These are phyloP conservation scores for Coffea eugenioides DNA, from an alignment of 257 asterid species.

Conservation along the genomic window DNA sequence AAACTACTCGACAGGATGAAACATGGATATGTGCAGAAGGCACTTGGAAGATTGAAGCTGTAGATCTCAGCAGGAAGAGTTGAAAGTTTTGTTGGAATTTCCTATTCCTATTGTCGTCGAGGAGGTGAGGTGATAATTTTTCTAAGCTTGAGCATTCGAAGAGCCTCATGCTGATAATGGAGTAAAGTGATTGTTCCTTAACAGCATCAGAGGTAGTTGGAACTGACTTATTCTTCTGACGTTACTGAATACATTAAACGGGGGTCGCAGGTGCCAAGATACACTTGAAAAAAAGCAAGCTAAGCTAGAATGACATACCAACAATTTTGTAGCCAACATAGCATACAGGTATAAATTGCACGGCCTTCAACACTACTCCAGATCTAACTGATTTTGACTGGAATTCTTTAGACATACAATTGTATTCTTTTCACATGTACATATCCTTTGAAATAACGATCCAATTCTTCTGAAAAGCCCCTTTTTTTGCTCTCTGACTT, in stretches of 20 bases:
- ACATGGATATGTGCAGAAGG: constrained; percentile 76
- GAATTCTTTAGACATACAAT: neutral
- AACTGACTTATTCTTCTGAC: constrained; percentile 40
- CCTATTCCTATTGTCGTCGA: neutral
- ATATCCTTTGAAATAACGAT: constrained; percentile 11
- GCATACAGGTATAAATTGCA: neutral
- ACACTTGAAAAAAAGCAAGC: constrained; percentile 17
- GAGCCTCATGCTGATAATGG: neutral
- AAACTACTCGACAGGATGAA: constrained; percentile 71
- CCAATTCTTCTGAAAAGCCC: constrained; percentile 4
- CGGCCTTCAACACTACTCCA: neutral
- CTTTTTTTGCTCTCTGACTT: neutral
- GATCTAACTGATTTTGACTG: neutral
- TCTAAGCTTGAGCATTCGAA: neutral
- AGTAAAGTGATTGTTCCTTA: constrained; percentile 28
- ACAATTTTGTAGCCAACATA: constrained; percentile 34
- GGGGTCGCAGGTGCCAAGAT: constrained; percentile 23
- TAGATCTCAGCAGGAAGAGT: neutral
- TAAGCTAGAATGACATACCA: constrained; percentile 13
- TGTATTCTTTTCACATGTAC: constrained; percentile 20
- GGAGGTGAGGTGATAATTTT: neutral
- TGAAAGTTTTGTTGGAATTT: constrained; percentile 15
- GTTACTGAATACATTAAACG: constrained; percentile 21
- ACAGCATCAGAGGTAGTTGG: constrained; percentile 21
- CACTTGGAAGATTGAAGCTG: constrained; percentile 59